These are phyloP conservation scores for Fomitopsis schrenkii DNA, from an alignment of 1,284 basidiomycete genomes.

Conservation along the genomic window DNA sequence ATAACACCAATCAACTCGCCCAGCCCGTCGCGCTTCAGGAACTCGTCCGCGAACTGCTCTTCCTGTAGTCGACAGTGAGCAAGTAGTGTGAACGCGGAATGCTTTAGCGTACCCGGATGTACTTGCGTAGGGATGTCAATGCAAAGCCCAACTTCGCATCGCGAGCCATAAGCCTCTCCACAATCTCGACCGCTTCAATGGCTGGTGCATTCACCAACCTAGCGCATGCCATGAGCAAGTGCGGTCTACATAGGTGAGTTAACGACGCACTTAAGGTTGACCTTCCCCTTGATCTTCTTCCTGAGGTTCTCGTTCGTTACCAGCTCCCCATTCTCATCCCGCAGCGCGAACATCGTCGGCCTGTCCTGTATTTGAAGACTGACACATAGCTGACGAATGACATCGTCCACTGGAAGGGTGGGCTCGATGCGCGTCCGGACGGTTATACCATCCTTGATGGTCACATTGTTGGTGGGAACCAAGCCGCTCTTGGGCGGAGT, in stretches of 20 bases:
- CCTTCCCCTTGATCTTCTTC: constrained; percentile 78
- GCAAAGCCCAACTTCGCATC: constrained; percentile 70
- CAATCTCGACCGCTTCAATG: constrained; percentile 78
- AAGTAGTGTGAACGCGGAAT: neutral
- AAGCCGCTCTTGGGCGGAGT: constrained; percentile 36
- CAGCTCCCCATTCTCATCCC: constrained; percentile 85
- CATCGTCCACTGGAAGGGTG: constrained; percentile 74
- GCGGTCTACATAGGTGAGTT: neutral
- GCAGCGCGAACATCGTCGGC: constrained; percentile 76
- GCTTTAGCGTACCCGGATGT: constrained; percentile 56
- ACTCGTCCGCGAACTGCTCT: constrained; percentile 84
- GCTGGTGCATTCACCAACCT: constrained; percentile 80
- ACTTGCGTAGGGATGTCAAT: constrained; percentile 80
- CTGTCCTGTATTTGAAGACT: constrained; percentile 84
- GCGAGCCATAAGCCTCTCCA: constrained; percentile 62
- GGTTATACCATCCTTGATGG: constrained; percentile 65
- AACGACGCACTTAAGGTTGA: constrained; percentile 69
- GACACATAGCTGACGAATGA: constrained; percentile 72
- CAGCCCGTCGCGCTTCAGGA: constrained; percentile 77
- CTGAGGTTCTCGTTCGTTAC: constrained; percentile 89
- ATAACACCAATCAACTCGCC: constrained; percentile 75
- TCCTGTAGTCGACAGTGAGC: constrained; percentile 47
- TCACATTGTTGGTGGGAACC: constrained; percentile 78
- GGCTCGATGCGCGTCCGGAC: constrained; percentile 80
- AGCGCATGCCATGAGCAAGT: neutral